Conservation (phyloP, 441 rosid genomes). For the Populus hybrid region DNA sequence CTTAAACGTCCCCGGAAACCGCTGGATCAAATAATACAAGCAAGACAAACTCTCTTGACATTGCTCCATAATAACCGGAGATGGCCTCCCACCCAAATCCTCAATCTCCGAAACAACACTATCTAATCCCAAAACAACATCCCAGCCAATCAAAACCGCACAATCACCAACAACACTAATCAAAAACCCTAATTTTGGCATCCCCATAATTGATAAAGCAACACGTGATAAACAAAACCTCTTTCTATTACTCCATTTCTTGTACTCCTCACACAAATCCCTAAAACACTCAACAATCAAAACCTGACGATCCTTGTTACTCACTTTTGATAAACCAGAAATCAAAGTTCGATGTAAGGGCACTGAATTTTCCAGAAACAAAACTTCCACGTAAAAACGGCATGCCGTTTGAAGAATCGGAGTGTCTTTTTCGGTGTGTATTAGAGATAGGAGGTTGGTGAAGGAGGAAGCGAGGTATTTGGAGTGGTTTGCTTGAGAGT, state of each 20-base stretch:
- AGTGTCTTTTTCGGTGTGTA: slow-evolving; percentile 21
- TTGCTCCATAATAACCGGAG: slow-evolving; percentile 93
- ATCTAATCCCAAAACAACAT: slow-evolving; percentile 67
- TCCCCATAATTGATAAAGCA: slow-evolving; percentile 78
- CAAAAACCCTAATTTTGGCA: slow-evolving; percentile 83
- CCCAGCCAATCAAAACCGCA: slow-evolving; percentile 69
- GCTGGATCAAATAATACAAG: slow-evolving; percentile 85
- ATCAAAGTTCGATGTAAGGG: slow-evolving; percentile 81
- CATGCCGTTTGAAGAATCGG: slow-evolving; percentile 36
- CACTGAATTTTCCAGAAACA: slow-evolving; percentile 78
- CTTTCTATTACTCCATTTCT: slow-evolving; percentile 14
- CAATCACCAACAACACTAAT: slow-evolving; percentile 69
- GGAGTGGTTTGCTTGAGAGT: slow-evolving; percentile 67
- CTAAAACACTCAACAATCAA: slow-evolving; percentile 55
- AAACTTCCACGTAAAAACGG: slow-evolving; percentile 55
- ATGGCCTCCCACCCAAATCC: slow-evolving; percentile 62
- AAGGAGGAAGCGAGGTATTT: slow-evolving; percentile 65
- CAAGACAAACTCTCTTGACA: slow-evolving; percentile 95
- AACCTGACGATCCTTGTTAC: slow-evolving; percentile 41
- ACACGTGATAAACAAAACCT: slow-evolving; percentile 83
- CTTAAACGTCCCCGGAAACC: slow-evolving; percentile 62
- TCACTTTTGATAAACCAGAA: slow-evolving; percentile 61
- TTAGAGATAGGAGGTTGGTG: slow-evolving; percentile 32
- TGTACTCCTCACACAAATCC: slow-evolving; percentile 56
- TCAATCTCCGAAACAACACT: slow-evolving; percentile 55